Base-by-base conservation (phyloP, 2,329 filamentous ascomycete genomes). In the Akanthomyces muscarius region DNA sequence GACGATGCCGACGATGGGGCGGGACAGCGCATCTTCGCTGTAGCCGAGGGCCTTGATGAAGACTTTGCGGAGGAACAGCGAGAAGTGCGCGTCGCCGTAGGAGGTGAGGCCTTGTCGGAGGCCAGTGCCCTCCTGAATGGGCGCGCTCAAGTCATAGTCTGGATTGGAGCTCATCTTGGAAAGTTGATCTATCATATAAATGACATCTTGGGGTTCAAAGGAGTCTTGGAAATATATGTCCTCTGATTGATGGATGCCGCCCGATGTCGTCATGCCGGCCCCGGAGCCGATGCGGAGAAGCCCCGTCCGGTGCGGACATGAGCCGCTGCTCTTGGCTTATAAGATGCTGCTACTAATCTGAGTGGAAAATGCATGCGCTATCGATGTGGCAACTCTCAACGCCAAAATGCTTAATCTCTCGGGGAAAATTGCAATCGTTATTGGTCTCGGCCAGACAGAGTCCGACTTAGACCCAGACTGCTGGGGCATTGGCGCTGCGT, bases 1-100 rank as follows among this genome's bases (percentile, higher is more conserved):
- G 72, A 89, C 84, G 64, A 92, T 87, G 55, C 89, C 89, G n/a
- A 91, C 80, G 61, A 91, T 89, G 2, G 89, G 89, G 1, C 87
- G 77, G 0, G 86, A 86, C 0, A 92, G 81, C 0, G 89, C 86
- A 69, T 89, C 87, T 67, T 91, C 89, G 63, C 84, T 86, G 72
- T 90, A 91, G 0, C 89, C 89, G 1, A 90, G 79, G 0, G 89
- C 88, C 73, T 91, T 91, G 77, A 91, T 91, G 73, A 91, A 91
- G 28, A 87, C 88, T 69, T 91, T 91, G 41, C 89, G 83, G 0
- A 91, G 80, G 69, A 91, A 91, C 2, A 91, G 80, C 0, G 87
- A 89, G 76, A 92, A 92, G 73, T 91, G 89, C 7, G 87, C 79
- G 67, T 92, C 89, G 51, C 89, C 89, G 67, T 91, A 91, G 0